Percentiles rank a stretch among this genome's conserved stretches.
Evolutionary conservation across 441 rosid species (phyloP).

Genomic region (Cnidoscolus chayamansa): DNA sequence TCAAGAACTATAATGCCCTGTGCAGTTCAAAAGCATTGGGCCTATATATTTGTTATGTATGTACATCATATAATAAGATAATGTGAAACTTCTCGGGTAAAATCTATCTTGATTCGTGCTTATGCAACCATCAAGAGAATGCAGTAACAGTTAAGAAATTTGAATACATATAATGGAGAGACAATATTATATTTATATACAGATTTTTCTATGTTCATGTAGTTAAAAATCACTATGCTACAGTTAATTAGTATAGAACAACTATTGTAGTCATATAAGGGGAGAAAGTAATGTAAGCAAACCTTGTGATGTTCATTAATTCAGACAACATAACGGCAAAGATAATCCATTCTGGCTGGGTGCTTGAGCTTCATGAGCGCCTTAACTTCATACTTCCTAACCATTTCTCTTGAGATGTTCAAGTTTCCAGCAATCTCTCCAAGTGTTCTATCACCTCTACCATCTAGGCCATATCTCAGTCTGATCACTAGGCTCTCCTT

Average conservation of each 20-base stretch:
- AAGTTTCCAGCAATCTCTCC: constrained; percentile 89
- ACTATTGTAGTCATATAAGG: neutral
- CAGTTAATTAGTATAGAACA: constrained; percentile 22
- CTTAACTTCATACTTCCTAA: constrained; percentile 86
- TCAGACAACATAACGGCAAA: constrained; percentile 62
- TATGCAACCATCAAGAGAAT: neutral
- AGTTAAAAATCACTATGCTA: constrained; percentile 29
- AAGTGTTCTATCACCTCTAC: constrained; percentile 85
- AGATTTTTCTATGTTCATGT: constrained; percentile 18
- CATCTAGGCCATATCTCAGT: constrained; percentile 89
- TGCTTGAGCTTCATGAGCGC: constrained; percentile 95
- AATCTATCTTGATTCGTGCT: neutral
- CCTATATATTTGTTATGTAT: neutral
- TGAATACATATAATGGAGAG: constrained; percentile 1
- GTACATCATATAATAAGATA: neutral
- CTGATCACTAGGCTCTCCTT: constrained; percentile 90
- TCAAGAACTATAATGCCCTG: too few species aligned
- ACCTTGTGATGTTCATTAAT: constrained; percentile 2
- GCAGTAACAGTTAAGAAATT: neutral
- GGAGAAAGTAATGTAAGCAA: constrained; percentile 11
- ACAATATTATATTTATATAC: constrained; percentile 14
- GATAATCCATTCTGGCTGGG: constrained; percentile 78
- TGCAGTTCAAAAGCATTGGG: neutral
- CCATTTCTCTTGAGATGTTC: constrained; percentile 92
- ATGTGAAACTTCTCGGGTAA: neutral